These are phyloP conservation scores for Pichia sp. DNA, from an alignment of 1,139 yeast genomes.

Conservation along the genomic window DNA sequence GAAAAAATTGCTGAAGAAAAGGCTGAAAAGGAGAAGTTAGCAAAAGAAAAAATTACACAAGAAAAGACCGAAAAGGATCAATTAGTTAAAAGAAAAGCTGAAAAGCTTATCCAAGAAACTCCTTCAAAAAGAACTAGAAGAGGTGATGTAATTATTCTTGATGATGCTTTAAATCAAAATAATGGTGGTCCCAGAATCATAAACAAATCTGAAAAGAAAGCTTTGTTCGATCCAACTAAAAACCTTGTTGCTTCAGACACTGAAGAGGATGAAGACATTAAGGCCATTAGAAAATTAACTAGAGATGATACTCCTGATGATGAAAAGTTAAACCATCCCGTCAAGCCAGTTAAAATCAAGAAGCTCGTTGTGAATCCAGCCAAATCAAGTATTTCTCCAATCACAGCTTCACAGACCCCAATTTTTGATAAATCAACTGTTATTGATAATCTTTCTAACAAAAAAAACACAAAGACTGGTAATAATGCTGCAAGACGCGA, in stretches of 20 bases:
- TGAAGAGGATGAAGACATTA: constrained; percentile 8
- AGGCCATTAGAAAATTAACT: constrained; percentile 8
- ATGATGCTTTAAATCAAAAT: no score
- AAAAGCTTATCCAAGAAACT: background rate
- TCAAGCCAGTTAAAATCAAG: constrained; percentile 10
- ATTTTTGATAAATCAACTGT: background rate
- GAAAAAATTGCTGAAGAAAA: constrained; percentile 1
- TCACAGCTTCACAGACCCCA: background rate
- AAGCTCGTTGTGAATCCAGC: constrained; percentile 3
- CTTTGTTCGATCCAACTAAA: background rate
- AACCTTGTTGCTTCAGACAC: background rate
- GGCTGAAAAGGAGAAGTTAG: background rate
- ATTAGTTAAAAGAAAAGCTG: constrained; percentile 3
- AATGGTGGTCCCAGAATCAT: no score
- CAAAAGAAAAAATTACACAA: constrained; percentile 1
- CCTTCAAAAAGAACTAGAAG: background rate
- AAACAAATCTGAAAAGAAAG: no score
- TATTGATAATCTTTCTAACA: background rate
- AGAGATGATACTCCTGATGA: constrained; percentile 14
- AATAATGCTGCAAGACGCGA: constrained; percentile 13
- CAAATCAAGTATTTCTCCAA: background rate
- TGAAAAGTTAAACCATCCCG: constrained; percentile 2
- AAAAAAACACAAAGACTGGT: background rate
- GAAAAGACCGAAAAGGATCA: constrained; percentile 1
- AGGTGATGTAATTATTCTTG: no score